phyloP scores from a whole-genome alignment of 305 asterid genomes.

The Stenogyne calaminthoides region DNA sequence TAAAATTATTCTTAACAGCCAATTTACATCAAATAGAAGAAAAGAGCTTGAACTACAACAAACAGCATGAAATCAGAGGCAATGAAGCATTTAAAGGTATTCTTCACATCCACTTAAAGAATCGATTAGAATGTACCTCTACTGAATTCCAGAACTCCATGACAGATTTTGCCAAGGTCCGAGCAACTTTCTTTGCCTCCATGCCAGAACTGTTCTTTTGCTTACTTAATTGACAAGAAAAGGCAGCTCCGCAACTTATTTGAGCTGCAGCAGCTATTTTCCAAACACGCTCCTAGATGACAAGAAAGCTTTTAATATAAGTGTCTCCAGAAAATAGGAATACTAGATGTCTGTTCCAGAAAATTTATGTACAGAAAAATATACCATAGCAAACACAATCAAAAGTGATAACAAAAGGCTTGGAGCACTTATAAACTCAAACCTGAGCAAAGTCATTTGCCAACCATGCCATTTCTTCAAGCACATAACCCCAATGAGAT shows the following conservation, averaged over 20 bases:
- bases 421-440: constrained; percentile 20
- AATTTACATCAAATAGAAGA: constrained; percentile 17
- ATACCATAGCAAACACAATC: constrained; percentile 11
- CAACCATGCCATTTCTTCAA: constrained; percentile 98
- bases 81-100: constrained; percentile 8
- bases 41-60: constrained; percentile 13
- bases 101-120: constrained; percentile 22
- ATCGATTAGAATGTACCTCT: constrained; percentile 48
- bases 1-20: neutral
- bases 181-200: constrained; percentile 67
- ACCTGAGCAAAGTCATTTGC: constrained; percentile 99
- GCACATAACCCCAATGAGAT: constrained; percentile 90
- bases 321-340: constrained; percentile 17
- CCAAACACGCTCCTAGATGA: constrained; percentile 93
- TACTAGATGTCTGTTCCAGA: constrained; percentile 1
- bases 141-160: constrained; percentile 81
- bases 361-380: neutral
- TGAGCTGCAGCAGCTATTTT: constrained; percentile 79
- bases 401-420: constrained; percentile 19
- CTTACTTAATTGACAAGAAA: constrained; percentile 47
- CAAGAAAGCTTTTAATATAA: constrained; percentile 25
- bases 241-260: constrained; percentile 60
- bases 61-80: constrained; percentile 23
- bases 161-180: constrained; percentile 70
- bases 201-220: constrained; percentile 42